Conservation (phyloP, 257 asterid genomes). For the Przewalskia tangutica region DNA sequence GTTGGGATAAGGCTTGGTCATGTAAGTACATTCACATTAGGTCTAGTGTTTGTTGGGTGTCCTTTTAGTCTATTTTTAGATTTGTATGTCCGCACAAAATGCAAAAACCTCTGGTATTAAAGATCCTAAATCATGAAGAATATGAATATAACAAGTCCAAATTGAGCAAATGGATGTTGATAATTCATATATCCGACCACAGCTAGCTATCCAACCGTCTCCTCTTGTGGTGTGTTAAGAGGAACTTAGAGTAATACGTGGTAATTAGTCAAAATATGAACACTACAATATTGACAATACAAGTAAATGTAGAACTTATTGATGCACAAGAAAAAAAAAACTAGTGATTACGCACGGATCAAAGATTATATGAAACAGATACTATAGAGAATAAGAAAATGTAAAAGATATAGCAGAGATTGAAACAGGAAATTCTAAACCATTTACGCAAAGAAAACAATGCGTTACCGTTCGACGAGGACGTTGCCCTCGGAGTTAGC, state of each 20-base stretch:
- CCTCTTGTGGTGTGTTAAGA: too few relatives aligned
- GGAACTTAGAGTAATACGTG: neutral
- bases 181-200: too few relatives aligned
- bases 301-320: neutral
- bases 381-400: neutral
- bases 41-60: neutral
- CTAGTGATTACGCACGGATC: neutral
- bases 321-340: too few relatives aligned
- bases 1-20: neutral
- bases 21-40: neutral
- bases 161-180: neutral
- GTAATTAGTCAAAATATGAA: neutral
- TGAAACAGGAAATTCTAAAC: neutral
- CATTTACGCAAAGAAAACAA: neutral
- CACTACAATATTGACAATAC: neutral
- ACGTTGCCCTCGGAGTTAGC: constrained; percentile 93
- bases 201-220: too few relatives aligned
- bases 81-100: too few relatives aligned
- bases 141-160: neutral
- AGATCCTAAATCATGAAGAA: too few relatives aligned
- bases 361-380: neutral
- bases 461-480: constrained; percentile 84
- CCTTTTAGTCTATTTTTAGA: too few relatives aligned
- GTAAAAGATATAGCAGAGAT: neutral
- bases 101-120: neutral